phyloP scores from a whole-genome alignment of 1,284 basidiomycete genomes.

The Marasmius tenuissimus region DNA sequence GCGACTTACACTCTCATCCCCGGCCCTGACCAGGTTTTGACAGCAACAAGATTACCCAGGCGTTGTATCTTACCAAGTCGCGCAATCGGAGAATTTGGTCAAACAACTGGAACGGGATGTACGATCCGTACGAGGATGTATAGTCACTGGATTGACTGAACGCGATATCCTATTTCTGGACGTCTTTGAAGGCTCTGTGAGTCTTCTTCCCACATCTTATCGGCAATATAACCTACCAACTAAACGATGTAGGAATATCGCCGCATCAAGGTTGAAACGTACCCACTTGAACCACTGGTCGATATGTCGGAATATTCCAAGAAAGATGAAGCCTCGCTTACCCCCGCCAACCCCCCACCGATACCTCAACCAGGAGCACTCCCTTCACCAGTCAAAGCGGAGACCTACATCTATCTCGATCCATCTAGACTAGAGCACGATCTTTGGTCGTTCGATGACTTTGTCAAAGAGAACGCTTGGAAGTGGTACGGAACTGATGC shows the following conservation, averaged over 20 bases:
- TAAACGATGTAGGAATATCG: slow-evolving; percentile 63
- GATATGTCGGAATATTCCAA: slow-evolving; percentile 31
- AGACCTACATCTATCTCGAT: slow-evolving; percentile 73
- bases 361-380: slow-evolving; percentile 38
- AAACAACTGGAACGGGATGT: slow-evolving; percentile 48
- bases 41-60: slow-evolving; percentile 80
- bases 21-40: background rate
- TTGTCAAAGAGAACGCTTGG: slow-evolving; percentile 66
- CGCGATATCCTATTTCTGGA: slow-evolving; percentile 65
- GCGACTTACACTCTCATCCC: background rate
- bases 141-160: slow-evolving; percentile 64
- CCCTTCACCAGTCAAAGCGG: slow-evolving; percentile 39
- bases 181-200: slow-evolving; percentile 77
- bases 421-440: slow-evolving; percentile 47
- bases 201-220: slow-evolving; percentile 21
- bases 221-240: background rate
- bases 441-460: slow-evolving; percentile 78
- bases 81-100: slow-evolving; percentile 37
- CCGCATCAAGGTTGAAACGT: slow-evolving; percentile 52
- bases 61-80: slow-evolving; percentile 56
- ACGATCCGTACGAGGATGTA: slow-evolving; percentile 64
- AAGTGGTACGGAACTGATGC: slow-evolving; percentile 61
- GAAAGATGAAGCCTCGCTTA: slow-evolving; percentile 29
- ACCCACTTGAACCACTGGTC: slow-evolving; percentile 48
- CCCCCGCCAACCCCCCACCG: slow-evolving; percentile 40